Percentiles rank a stretch among this genome's conserved stretches.
Conservation (phyloP, 805 yeast genomes). For the Saturnispora zaruensis region DNA sequence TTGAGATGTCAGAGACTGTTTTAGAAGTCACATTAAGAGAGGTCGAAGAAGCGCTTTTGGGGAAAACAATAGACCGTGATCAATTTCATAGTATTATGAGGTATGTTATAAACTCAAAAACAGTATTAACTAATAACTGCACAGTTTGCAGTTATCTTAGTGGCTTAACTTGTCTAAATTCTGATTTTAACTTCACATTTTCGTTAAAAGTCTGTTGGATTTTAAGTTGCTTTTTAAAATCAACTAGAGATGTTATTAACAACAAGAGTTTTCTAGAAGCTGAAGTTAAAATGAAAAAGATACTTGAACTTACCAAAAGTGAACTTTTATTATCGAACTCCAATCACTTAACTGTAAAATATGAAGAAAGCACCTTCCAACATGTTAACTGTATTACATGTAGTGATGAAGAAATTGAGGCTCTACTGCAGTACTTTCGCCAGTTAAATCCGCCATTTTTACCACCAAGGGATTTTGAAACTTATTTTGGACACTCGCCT, state of each 20-base stretch:
- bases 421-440: background rate
- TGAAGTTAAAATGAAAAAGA: background rate
- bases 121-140: background rate
- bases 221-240: constrained; percentile 1
- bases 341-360: background rate
- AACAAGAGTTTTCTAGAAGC: background rate
- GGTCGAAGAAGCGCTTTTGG: constrained; percentile 1
- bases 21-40: background rate
- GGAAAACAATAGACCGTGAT: background rate
- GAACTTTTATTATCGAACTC: background rate
- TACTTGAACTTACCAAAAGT: background rate
- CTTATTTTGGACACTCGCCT: background rate
- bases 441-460: background rate
- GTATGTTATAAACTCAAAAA: background rate
- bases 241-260: background rate
- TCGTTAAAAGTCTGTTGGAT: background rate
- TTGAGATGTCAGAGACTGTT: too few relatives aligned
- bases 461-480: background rate
- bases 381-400: background rate
- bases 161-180: background rate
- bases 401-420: constrained; percentile 3
- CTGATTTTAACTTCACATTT: background rate
- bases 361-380: background rate
- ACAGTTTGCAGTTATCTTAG: background rate
- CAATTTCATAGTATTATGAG: background rate